Conservation (phyloP, 2,329 filamentous ascomycete genomes). For the Ceratocystis alfenasii region DNA sequence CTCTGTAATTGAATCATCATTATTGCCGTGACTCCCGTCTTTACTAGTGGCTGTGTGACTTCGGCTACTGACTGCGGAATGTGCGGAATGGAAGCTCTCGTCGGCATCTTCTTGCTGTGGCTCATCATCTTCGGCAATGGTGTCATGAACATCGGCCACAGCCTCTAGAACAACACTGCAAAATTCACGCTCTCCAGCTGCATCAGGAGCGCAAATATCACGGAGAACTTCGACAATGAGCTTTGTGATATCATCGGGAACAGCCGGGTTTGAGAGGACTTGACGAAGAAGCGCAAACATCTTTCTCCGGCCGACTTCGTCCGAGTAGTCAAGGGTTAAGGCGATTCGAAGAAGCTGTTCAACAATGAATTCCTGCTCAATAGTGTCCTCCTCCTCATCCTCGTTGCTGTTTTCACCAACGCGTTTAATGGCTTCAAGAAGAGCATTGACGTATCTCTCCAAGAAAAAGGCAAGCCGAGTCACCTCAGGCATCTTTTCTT, state of each 20-base stretch:
- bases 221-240: slow-evolving; percentile 72
- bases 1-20: slow-evolving; percentile 35
- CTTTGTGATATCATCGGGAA: slow-evolving; percentile 87
- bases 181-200: slow-evolving; percentile 67
- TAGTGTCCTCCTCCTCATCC: slow-evolving; percentile 67
- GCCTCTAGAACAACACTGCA: slow-evolving; percentile 81
- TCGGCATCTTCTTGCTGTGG: slow-evolving; percentile 39
- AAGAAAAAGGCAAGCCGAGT: slow-evolving; percentile 81
- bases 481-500: slow-evolving; percentile 92
- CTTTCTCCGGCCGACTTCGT: slow-evolving; percentile 86
- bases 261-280: slow-evolving; percentile 68
- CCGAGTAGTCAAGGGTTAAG: slow-evolving; percentile 87
- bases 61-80: slow-evolving; percentile 66
- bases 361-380: slow-evolving; percentile 88
- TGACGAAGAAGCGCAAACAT: slow-evolving; percentile 90
- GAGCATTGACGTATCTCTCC: slow-evolving; percentile 60
- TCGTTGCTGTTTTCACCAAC: slow-evolving; percentile 44
- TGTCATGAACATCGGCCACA: slow-evolving; percentile 92
- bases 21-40: slow-evolving; percentile 29
- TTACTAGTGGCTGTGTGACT: slow-evolving; percentile 36
- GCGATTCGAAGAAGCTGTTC: slow-evolving; percentile 91
- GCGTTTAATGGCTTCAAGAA: slow-evolving; percentile 52
- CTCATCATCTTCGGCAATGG: slow-evolving; percentile 60
- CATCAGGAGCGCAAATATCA: slow-evolving; percentile 65
- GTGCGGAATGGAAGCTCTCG: slow-evolving; percentile 84